Evolutionary conservation across 1,284 basidiomycete genomes (phyloP).

Genomic region (Vanrija pseudolonga): DNA sequence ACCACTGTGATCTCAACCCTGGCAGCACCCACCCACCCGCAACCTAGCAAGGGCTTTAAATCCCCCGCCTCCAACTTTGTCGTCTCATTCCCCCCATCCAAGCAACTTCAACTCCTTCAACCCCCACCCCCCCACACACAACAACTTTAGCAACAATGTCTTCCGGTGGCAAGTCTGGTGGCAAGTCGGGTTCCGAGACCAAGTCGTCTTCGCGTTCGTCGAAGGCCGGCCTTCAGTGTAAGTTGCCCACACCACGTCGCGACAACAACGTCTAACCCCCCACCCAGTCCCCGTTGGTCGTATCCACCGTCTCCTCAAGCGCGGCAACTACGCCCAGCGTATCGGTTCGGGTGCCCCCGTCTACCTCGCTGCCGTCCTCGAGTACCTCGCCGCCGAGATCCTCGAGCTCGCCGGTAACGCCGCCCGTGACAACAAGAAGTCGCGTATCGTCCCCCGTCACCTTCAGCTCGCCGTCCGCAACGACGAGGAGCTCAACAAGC

Average conservation of each 20-base stretch:
- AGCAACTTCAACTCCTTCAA: slow-evolving; percentile 19
- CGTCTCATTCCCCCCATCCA: background rate
- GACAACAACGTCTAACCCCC: slow-evolving; percentile 5
- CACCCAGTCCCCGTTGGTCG: slow-evolving; percentile 73
- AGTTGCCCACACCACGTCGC: slow-evolving; percentile 22
- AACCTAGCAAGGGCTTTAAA: slow-evolving; percentile 7
- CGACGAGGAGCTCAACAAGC: slow-evolving; percentile 63
- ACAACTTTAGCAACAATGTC: slow-evolving; percentile 53
- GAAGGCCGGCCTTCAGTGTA: slow-evolving; percentile 72
- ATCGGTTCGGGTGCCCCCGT: slow-evolving; percentile 58
- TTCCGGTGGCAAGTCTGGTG: slow-evolving; percentile 54
- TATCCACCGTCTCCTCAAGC: slow-evolving; percentile 80
- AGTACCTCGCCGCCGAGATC: slow-evolving; percentile 76
- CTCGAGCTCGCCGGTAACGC: slow-evolving; percentile 84
- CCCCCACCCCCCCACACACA: slow-evolving; percentile 20
- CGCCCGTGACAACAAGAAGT: slow-evolving; percentile 58
- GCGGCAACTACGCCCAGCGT: slow-evolving; percentile 79
- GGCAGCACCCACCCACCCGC: slow-evolving; percentile 11
- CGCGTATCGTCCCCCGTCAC: slow-evolving; percentile 87
- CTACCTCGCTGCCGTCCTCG: slow-evolving; percentile 67
- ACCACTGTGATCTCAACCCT: slow-evolving; percentile 8
- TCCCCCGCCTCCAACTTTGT: slow-evolving; percentile 15
- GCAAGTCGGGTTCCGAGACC: slow-evolving; percentile 52
- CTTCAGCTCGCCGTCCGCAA: slow-evolving; percentile 85
- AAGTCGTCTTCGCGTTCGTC: slow-evolving; percentile 69